A percentile compares a stretch with the other conserved stretches of the same genome.
Evolutionary conservation across 2,329 filamentous ascomycete species (phyloP).

Genomic region (Apiospora saccharicola): DNA sequence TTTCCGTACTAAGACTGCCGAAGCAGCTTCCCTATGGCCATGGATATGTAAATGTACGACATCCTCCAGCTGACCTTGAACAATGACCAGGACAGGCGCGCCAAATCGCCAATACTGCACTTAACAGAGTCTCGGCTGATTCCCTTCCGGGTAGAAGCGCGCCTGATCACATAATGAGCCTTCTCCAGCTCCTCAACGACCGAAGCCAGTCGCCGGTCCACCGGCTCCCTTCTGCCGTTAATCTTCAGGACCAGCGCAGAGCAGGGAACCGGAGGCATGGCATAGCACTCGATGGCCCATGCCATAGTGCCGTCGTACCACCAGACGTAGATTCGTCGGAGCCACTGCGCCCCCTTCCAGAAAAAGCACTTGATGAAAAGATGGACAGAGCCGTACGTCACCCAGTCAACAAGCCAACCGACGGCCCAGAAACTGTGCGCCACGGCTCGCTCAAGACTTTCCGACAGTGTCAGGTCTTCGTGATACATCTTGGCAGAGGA

Average conservation of each 20-base stretch:
- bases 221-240: not conserved
- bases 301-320: not conserved
- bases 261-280: not conserved
- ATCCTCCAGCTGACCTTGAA: not conserved
- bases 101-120: conserved; percentile 12
- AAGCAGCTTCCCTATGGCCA: not conserved
- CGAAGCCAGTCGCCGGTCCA: not conserved
- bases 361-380: not conserved
- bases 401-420: not conserved
- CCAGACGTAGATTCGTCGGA: not conserved
- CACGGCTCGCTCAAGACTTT: not conserved
- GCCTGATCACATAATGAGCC: not conserved
- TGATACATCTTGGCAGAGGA: no score
- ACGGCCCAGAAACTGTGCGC: not conserved
- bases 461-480: not conserved
- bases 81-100: not conserved
- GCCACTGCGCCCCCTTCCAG: not conserved
- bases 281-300: conserved; percentile 4
- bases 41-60: not conserved
- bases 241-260: not conserved
- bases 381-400: not conserved
- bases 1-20: no score
- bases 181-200: not conserved
- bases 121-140: not conserved
- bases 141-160: not conserved